Base-by-base conservation (phyloP, 148 eudicot genomes). In the Rhododendron kiyosumense region DNA sequence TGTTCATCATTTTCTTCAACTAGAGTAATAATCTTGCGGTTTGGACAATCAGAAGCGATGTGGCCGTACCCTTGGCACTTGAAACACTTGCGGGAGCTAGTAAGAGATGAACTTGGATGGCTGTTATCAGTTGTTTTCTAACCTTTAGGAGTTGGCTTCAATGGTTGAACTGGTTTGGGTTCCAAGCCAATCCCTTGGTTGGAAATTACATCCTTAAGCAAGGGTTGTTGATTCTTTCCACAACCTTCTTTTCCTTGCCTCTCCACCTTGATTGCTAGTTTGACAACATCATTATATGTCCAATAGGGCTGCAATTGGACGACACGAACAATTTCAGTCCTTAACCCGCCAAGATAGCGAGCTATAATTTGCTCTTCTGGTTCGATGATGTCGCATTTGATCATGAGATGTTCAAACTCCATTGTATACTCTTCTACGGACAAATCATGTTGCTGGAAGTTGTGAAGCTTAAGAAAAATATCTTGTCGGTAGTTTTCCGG, bases 371-470 rank as follows among this genome's bases (percentile, higher is more conserved):
- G 51, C 81, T 78, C 26, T 15, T 78, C 28, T 18, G 52, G 46
- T 36, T 75, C 79, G 3, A 36, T 8, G 7, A 26, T 9, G 30
- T 75, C 10, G 46, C 45, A 14, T 15, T 36, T 15, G 1, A 75
- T 36, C 45, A 75, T 75, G 79, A 75, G 79, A 75, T 36, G 79
- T 13, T 76, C 79, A 76, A 76, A 76, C 32, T 76, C 79, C 45
- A 38, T 38, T 5, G 79, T 38, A 22, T 76, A 76, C 5, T 76
- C 79, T 76, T 76, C 48, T 3, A 76, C 14, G 5, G 51, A 43
- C 51, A 77, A 10, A 24, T 78, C 81, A 22, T 45, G n/a, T 12
- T 78, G 17, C 15, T 45, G 46, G 81, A 78, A 78, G 24, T 78
- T 78, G 52, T 78, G 30, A 45, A 78, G 20, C 52, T 3, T 4